Evolutionary conservation across 495 filamentous ascomycete genomes (phyloP), one percentile per base, ranked within the genome.

Genomic region (Poronia punctata): DNA sequence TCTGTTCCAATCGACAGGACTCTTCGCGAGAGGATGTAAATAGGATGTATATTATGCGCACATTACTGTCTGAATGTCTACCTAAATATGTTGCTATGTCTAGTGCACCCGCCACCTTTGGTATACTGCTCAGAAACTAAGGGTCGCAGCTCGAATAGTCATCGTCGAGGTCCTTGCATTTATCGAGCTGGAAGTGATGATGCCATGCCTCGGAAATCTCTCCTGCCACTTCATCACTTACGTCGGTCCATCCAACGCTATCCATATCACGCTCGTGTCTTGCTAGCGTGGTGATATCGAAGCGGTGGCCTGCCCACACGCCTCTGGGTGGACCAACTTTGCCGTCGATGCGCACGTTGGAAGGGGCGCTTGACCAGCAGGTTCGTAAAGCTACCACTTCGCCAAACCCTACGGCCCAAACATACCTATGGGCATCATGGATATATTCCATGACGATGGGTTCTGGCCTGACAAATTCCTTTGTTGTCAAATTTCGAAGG

Each of bases 401-500:
- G 7, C 45, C 41, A 12, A 57, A 57, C 25, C 54, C 45, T 14
- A 52, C 14, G 18, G 25, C 39, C 1, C 2, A 0, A 21, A 58
- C 48, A n/a, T n/a, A n/a, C n/a, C n/a, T n/a, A 3, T 18, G 11
- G 4, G 50, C 45, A 5, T 46, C 49, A n/a, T 23, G 32, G 18
- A 57, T 33, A 19, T 26, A 45, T 11, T 47, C 39, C 11, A 46
- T 17, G 19, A 43, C 59, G 29, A 57, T 48, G 11, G 51, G 50
- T 33, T 54, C 47, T 4, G 51, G 32, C 19, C 49, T 49, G 42
- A 62, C 49, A 24, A 54, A 57, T 35, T 60, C 35, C 20, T 46
- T 54, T 1, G 37, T 58, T 5, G 54, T 60, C 17, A 60, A 17
- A 38, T 62, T 60, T 20, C 56, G 46, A 33, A 62, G 49, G 24